Base-by-base conservation (phyloP, 2,329 filamentous ascomycete species). In the Coniochaeta sp. region DNA sequence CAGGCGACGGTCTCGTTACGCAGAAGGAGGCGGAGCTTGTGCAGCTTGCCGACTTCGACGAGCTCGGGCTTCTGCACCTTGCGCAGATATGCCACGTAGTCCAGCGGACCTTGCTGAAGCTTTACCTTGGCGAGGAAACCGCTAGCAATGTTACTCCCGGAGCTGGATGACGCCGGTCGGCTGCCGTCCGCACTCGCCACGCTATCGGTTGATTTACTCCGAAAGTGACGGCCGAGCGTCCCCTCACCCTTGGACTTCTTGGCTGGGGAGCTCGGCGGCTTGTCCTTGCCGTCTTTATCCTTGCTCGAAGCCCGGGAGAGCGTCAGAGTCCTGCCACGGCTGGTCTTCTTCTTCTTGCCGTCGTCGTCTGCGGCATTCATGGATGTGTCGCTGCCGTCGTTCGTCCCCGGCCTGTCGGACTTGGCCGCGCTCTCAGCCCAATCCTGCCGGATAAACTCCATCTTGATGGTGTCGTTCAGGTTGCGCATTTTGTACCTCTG, bases 401-500 rank as follows among this genome's bases (percentile, higher is more conserved):
- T 72, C 67, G 77, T 79, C 65, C 73, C 75, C 64, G 77, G 65
- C 75, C 72, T 62, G 52, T 77, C 69, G 71, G 75, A 68, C 70
- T 78, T 76, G 59, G 81, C 80, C 72, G 79, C 77, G 74, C 81
- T 87, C 71, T 89, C 89, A 7, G 84, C 85, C 80, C 90, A 91
- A 71, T 97, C 90, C 72, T 96, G 93, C 59, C 89, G 88, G 67
- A 98, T 92, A 68, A 99, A 96, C 70, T 98, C 93, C 71, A 92
- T 90, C 76, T 99, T 99, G 77, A 98, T 93, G 38, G 90, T 89
- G 65, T 91, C 83, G 64, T 90, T 91, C 62, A 99, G 79, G 60
- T 88, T 93, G 54, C 93, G 85, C 92, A 99, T 97, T 76, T 96
- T 96, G 73, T 93, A 91, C 60, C 93, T 84, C 80, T 96, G 92